Conservation (phyloP, 306 rosid genomes). For the Senna tora region DNA sequence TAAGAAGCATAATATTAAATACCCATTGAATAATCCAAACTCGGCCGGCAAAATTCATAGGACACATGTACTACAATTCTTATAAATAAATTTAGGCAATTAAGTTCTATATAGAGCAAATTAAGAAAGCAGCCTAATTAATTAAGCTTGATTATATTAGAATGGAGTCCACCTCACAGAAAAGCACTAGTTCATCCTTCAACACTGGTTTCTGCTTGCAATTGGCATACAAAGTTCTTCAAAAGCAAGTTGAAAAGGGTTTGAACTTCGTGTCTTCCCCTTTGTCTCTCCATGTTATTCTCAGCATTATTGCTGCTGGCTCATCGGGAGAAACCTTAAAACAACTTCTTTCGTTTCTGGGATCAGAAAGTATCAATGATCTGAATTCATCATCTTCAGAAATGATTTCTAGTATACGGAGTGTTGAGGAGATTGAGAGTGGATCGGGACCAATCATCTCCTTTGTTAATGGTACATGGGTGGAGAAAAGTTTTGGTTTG, state of each 20-base stretch:
- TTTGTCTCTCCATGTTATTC: constrained; percentile 3
- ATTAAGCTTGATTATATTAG: constrained; percentile 8
- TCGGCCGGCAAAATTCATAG: too few relatives aligned
- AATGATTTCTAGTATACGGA: neutral
- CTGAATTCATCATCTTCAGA: neutral
- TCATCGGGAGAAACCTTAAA: constrained; percentile 4
- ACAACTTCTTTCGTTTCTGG: constrained; percentile 14
- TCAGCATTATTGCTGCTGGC: constrained; percentile 16
- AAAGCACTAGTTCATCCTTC: neutral
- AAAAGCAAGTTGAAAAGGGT: constrained; percentile 1
- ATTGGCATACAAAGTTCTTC: constrained; percentile 18
- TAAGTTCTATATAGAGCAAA: neutral
- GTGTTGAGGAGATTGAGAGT: neutral
- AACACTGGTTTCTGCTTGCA: constrained; percentile 19
- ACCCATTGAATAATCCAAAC: too few relatives aligned
- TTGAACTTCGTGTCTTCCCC: constrained; percentile 32
- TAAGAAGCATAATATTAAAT: too few relatives aligned
- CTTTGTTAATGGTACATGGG: constrained; percentile 25
- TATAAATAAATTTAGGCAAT: neutral
- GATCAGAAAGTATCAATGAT: neutral
- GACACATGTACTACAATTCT: too few relatives aligned
- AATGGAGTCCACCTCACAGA: neutral
- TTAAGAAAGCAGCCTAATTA: neutral
- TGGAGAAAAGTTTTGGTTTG: constrained; percentile 12
- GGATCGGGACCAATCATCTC: neutral